Percentiles rank a stretch among this genome's conserved stretches.
Conservation (phyloP, 352 stramenopile genomes). For the Pythium dissimile region DNA sequence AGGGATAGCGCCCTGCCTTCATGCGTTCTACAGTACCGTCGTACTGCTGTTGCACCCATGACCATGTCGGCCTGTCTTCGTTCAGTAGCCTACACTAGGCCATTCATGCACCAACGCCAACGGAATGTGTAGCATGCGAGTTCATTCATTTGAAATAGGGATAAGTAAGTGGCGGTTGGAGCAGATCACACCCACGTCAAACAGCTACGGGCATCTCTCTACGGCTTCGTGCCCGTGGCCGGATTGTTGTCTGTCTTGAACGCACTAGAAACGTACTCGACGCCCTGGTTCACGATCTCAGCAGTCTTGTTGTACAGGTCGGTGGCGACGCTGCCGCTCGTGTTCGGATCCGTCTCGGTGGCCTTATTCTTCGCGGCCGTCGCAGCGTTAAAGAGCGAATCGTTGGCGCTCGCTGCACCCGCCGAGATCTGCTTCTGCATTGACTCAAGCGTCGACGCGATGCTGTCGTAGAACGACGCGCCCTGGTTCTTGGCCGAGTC, state of each 20-base stretch:
- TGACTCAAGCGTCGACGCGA: constrained; percentile 44
- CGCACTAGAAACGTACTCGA: constrained; percentile 59
- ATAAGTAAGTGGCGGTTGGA: too few species aligned
- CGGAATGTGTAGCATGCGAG: too few species aligned
- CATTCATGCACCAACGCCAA: too few species aligned
- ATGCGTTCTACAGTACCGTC: too few species aligned
- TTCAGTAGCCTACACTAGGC: too few species aligned
- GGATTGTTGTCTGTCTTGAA: constrained; percentile 53
- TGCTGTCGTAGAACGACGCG: constrained; percentile 50
- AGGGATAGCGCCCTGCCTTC: too few species aligned
- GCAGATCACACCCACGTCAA: too few species aligned
- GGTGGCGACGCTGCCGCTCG: constrained; percentile 57
- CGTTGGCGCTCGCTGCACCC: constrained; percentile 18
- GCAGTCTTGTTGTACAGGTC: constrained; percentile 44
- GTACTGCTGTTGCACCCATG: too few species aligned
- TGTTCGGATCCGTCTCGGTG: constrained; percentile 56
- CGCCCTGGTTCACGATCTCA: constrained; percentile 29
- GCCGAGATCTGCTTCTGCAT: constrained; percentile 24
- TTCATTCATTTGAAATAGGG: too few species aligned
- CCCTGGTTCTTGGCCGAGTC: constrained; percentile 42
- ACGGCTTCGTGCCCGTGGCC: constrained; percentile 22
- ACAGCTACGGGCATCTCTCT: too few species aligned
- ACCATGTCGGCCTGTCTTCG: too few species aligned
- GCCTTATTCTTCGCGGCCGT: constrained; percentile 29
- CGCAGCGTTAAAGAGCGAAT: constrained; percentile 26